Percentiles rank a stretch among this genome's conserved stretches.
These are phyloP conservation scores for Lophiotrema nucula DNA, from an alignment of 495 filamentous ascomycete genomes.

Conservation along the genomic window DNA sequence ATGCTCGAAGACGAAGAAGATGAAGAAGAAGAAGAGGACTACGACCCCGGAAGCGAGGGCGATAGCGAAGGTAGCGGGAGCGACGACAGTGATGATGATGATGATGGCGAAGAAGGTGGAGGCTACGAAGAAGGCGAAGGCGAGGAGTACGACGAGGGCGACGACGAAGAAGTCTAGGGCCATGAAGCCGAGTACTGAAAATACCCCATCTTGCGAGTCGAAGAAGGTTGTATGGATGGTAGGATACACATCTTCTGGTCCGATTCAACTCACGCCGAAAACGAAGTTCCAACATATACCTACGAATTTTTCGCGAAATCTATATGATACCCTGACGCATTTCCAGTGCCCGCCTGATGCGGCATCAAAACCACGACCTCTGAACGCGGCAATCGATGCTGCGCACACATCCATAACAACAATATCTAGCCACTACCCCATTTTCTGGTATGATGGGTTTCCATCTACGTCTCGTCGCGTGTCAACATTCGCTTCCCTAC, in stretches of 20 bases:
- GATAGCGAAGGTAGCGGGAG: constrained; percentile 58
- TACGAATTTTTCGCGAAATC: too few relatives aligned
- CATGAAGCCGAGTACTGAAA: constrained; percentile 48
- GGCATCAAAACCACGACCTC: too few relatives aligned
- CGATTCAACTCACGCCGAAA: too few relatives aligned
- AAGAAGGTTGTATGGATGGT: not conserved
- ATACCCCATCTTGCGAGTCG: not conserved
- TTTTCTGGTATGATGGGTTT: not conserved
- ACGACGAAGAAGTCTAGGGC: constrained; percentile 53
- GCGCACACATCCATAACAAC: too few relatives aligned
- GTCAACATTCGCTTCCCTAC: not conserved
- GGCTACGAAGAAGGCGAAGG: constrained; percentile 53
- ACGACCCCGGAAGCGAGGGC: constrained; percentile 44
- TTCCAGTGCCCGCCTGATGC: too few relatives aligned
- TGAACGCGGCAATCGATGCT: too few relatives aligned
- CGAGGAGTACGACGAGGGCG: constrained; percentile 44
- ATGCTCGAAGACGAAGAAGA: constrained; percentile 67
- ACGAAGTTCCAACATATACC: too few relatives aligned
- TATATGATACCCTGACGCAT: too few relatives aligned
- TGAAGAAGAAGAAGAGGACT: constrained; percentile 83
- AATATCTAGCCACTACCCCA: too few relatives aligned
- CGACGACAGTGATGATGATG: constrained; percentile 41
- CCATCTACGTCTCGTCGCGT: not conserved
- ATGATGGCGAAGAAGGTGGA: constrained; percentile 49
- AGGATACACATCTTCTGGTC: too few relatives aligned